Evolutionary conservation across 768 basidiomycete genomes (phyloP), one percentile per base, ranked within the genome.

Genomic region (Porphyrellus cyaneotinctus): DNA sequence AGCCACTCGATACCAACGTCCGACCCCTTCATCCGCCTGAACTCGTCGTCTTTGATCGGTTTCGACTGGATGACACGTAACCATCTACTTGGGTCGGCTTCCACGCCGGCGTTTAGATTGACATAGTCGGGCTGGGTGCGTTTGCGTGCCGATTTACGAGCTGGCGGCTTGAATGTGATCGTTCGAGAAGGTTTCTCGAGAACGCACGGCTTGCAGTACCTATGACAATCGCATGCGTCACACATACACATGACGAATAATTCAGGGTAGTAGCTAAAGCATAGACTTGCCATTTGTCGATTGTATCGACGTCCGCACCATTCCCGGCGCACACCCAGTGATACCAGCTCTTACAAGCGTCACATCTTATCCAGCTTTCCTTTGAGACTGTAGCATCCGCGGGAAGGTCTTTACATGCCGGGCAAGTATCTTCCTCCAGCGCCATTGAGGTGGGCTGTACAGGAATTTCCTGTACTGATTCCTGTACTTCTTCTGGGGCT

Each of bases 291-390:
- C 87, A 91, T 76, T 87, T 91, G 66, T 89, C 87, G 52, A 92
- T 80, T 14, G 75, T 75, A 32, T 83, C 81, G 12, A 85, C 75
- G 55, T 85, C 83, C 35, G 76, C 77, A 14, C 80, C 80, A 39
- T 83, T 78, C 23, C 87, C 85, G 14, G 80, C 86, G 69, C 89
- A 91, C 53, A 79, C 74, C 87, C 88, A 92, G 64, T 91, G 88
- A 65, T 83, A 91, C 89, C 88, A 91, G 28, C 74, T 78, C 69
- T 85, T 85, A 74, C 88, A 91, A 20, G 78, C 78, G 61, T 91
- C 90, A 65, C 91, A 94, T 57, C 83, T 73, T 51, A 93, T 83
- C 91, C 91, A 94, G 61, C 74, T 82, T 57, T 89, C 87, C 65
- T 85, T 85, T 56, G 81, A 78, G 47, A 71, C 74, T 4, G 72